phyloP scores from a whole-genome alignment of 306 rosid genomes.

The Styphnolobium japonicum region DNA sequence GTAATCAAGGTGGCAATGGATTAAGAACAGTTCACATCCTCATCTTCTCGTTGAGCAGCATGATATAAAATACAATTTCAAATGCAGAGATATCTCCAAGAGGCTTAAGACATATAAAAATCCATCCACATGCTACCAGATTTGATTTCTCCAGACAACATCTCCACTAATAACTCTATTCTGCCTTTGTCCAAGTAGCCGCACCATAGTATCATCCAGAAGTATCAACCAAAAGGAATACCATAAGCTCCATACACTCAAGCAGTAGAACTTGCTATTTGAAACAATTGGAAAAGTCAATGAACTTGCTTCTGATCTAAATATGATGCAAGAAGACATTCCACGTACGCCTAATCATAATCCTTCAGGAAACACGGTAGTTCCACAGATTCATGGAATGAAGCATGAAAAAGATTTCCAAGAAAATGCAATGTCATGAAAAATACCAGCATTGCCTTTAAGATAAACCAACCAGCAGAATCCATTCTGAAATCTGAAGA shows the following conservation, averaged over 20 bases:
- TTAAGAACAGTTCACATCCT: constrained; percentile 46
- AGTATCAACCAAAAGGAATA: constrained; percentile 40
- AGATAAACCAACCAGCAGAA: constrained; percentile 41
- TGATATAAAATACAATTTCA: constrained; percentile 40
- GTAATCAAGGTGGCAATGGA: constrained; percentile 47
- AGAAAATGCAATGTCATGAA: constrained; percentile 36
- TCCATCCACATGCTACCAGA: constrained; percentile 35
- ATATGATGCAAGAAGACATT: constrained; percentile 34
- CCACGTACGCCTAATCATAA: constrained; percentile 38
- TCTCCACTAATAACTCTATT: constrained; percentile 35
- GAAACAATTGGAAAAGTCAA: constrained; percentile 30
- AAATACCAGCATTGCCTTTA: constrained; percentile 37
- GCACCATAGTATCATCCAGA: constrained; percentile 48
- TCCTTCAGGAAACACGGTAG: constrained; percentile 38
- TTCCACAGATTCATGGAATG: constrained; percentile 38
- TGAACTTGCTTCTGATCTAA: constrained; percentile 35
- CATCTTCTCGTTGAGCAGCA: constrained; percentile 53
- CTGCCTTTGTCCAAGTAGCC: constrained; percentile 32
- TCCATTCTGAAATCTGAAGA: constrained; percentile 56
- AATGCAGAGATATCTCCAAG: constrained; percentile 50
- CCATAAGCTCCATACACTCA: constrained; percentile 37
- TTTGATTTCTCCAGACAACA: constrained; percentile 47
- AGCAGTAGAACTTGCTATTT: constrained; percentile 31
- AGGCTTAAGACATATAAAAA: constrained; percentile 37
- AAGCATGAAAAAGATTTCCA: constrained; percentile 40